Evolutionary conservation across 2,329 filamentous ascomycete genomes (phyloP).

Genomic region (Botrytis tulipae): DNA sequence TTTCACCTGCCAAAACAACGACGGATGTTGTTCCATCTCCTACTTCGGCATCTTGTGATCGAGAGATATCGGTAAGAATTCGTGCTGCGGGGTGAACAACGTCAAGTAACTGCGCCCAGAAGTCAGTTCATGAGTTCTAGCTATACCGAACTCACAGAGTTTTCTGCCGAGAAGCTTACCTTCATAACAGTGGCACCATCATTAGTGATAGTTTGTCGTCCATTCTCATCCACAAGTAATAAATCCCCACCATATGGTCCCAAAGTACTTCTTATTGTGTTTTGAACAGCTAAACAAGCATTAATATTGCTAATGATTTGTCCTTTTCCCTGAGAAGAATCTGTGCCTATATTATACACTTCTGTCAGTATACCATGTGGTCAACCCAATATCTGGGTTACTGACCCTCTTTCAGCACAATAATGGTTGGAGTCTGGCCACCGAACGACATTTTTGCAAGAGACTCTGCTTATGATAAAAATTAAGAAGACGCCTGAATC

Average conservation of each 20-base stretch:
- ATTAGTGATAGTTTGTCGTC: conserved; percentile 96
- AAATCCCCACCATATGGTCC: conserved; percentile 96
- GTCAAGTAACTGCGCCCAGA: conserved; percentile 72
- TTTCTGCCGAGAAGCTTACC: conserved; percentile 47
- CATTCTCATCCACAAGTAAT: conserved; percentile 93
- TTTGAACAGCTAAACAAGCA: conserved; percentile 92
- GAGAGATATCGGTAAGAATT: conserved; percentile 96
- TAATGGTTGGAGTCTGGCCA: conserved; percentile 95
- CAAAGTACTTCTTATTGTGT: conserved; percentile 91
- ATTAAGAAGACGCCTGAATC: background rate
- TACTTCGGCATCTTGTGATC: conserved; percentile 98
- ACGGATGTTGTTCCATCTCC: conserved; percentile 98
- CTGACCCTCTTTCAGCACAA: conserved; percentile 95
- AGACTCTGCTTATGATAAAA: conserved; percentile 9
- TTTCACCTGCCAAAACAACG: conserved; percentile 94
- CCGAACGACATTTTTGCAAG: conserved; percentile 77
- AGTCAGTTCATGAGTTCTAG: conserved; percentile 24
- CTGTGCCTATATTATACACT: conserved; percentile 66
- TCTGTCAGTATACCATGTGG: conserved; percentile 23
- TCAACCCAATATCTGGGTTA: conserved; percentile 31
- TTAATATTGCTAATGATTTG: conserved; percentile 99
- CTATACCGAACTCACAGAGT: background rate
- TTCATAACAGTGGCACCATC: conserved; percentile 99
- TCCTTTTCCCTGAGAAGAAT: conserved; percentile 93
- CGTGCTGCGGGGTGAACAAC: conserved; percentile 97